phyloP scores from a whole-genome alignment of 164 flowering plant genomes.

The Akebia trifoliata region DNA sequence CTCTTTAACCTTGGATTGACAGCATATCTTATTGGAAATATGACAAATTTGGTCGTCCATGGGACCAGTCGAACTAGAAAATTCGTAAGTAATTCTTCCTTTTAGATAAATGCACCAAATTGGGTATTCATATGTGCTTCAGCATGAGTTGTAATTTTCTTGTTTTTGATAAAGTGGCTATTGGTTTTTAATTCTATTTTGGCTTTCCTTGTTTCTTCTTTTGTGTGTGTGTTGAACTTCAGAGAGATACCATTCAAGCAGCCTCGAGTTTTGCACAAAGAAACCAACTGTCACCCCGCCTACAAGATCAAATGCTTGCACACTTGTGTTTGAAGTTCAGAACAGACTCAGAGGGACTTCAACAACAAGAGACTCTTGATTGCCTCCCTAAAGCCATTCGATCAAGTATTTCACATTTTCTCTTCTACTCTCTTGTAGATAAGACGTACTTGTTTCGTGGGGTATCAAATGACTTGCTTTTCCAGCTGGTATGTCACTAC shows the following conservation, averaged over 20 bases:
- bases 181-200: background rate
- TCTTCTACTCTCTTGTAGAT: conserved; percentile 70
- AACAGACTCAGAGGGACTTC: conserved; percentile 89
- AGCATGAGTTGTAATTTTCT: background rate
- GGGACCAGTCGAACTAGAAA: conserved; percentile 80
- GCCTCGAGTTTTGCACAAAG: conserved; percentile 86
- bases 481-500: conserved; percentile 64
- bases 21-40: conserved; percentile 90
- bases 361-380: conserved; percentile 86
- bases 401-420: conserved; percentile 80
- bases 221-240: conserved; percentile 12
- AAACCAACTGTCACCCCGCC: conserved; percentile 60
- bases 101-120: no score
- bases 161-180: background rate
- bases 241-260: conserved; percentile 94
- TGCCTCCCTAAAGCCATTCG: conserved; percentile 90
- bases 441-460: conserved; percentile 78
- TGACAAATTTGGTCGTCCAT: conserved; percentile 97
- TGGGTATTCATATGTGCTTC: no score
- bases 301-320: conserved; percentile 95
- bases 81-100: conserved; percentile 55
- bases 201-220: background rate
- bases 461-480: conserved; percentile 80
- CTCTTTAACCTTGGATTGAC: conserved; percentile 93
- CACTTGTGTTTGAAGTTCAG: conserved; percentile 86